These are phyloP conservation scores for Thalia dealbata DNA, from an alignment of 176 grass and related monocot species.

Conservation along the genomic window DNA sequence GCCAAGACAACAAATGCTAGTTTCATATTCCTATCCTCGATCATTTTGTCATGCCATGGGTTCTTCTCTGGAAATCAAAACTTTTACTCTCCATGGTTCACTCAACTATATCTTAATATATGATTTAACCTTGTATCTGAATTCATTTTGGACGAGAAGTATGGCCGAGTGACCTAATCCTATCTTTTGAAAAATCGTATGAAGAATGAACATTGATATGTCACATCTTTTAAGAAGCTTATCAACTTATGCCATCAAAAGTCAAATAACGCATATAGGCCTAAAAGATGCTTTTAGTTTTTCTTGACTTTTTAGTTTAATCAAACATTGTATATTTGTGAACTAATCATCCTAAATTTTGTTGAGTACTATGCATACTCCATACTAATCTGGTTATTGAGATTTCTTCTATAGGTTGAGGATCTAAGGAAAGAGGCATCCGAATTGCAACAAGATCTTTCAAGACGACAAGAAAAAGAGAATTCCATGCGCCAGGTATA, in stretches of 20 bases:
- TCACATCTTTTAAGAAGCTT: too few species aligned
- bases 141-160: too few species aligned
- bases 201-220: too few species aligned
- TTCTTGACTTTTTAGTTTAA: neutral
- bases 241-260: too few species aligned
- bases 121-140: too few species aligned
- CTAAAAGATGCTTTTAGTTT: too few species aligned
- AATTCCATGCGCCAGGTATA: slow-evolving; percentile 73
- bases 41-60: neutral
- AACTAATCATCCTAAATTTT: neutral
- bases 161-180: too few species aligned
- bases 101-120: too few species aligned
- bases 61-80: neutral
- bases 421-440: slow-evolving; percentile 58
- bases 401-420: slow-evolving; percentile 48
- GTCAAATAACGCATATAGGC: too few species aligned
- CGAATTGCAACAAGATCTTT: slow-evolving; percentile 43
- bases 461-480: slow-evolving; percentile 81
- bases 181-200: too few species aligned
- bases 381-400: neutral
- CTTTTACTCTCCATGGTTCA: too few species aligned
- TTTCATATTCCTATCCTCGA: neutral
- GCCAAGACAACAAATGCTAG: neutral
- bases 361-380: neutral
- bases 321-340: neutral